Percentiles rank a stretch among this genome's conserved stretches.
Conservation (phyloP, 345 rosid genomes). For the Brassica incana region DNA sequence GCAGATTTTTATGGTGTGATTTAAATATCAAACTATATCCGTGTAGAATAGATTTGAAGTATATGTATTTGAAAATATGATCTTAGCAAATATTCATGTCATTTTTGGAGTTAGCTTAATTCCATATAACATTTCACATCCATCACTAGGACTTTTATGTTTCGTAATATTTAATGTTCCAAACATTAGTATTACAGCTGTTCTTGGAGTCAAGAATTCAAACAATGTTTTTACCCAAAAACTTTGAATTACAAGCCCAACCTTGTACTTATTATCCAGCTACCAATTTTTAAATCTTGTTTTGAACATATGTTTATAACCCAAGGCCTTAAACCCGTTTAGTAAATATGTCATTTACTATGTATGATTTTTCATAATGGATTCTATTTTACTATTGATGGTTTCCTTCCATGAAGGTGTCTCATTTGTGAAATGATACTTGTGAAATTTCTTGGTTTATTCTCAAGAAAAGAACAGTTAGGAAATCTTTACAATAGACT, state of each 20-base stretch:
- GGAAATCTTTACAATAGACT: neutral
- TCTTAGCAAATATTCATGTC: neutral
- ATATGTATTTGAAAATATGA: neutral
- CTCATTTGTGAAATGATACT: too few relatives aligned
- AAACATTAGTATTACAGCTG: neutral
- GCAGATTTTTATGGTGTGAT: too few relatives aligned
- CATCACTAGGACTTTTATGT: neutral
- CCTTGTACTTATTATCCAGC: neutral
- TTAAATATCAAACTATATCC: neutral
- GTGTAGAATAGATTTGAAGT: neutral
- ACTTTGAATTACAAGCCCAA: neutral
- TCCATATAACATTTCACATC: neutral
- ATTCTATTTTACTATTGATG: neutral
- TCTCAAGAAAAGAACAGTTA: neutral
- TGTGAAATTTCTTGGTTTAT: neutral
- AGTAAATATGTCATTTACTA: neutral
- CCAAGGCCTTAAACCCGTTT: neutral
- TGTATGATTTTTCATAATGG: neutral
- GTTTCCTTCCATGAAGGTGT: neutral
- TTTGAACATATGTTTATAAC: neutral
- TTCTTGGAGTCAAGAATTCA: neutral
- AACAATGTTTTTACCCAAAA: neutral
- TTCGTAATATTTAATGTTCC: neutral
- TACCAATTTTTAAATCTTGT: neutral
- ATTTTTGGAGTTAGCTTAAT: neutral